Evolutionary conservation across 2,329 filamentous ascomycete genomes (phyloP), one percentile per base, ranked within the genome.

Genomic region (Monilinia fructicola): DNA sequence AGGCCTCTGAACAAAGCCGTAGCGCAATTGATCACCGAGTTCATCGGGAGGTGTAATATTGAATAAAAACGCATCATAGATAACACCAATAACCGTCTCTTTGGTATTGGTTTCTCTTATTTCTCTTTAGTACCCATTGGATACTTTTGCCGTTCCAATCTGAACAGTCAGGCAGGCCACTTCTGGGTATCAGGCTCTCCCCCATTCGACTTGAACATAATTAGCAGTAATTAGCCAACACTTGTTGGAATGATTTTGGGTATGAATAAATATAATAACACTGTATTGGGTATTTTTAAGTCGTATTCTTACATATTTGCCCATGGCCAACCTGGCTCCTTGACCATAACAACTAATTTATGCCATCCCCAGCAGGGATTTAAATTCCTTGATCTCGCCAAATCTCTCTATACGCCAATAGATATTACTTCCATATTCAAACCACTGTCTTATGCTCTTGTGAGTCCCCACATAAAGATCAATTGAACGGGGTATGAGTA

Each of bases 401-500:
- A 5, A 16, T 26, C 11, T 54, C 23, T 66, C 55, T 66, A 31
- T 44, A 61, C 55, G 54, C 56, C 40, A 54, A 26, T 18, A 42
- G 42, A 31, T 52, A 60, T 28, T 11, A 48, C 35, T 50, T 64
- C 58, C 31, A 61, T 61, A 10, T 26, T 38, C 26, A 31, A 65
- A 31, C 46, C 55, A 42, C 35, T 42, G 23, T n/a, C 23, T 72
- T 53, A 74, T n/a, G 70, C 67, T 53, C 69, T 67, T 28, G 74
- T 90, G 69, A 91, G 78, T 75, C 88, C 83, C 89, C 94, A 95
- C 93, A 98, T 99, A 78, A 98, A 96, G 66, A 93, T 81, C 72
- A 98, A 85, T 81, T 99, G 95, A 66, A 98, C 89, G 65, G 96
- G 83, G 78, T 98, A 99, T 54, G 93, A 94, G 80, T 99, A 97